Evolutionary conservation across 306 rosid species (phyloP).

Genomic region (Arachis hypogaea): DNA sequence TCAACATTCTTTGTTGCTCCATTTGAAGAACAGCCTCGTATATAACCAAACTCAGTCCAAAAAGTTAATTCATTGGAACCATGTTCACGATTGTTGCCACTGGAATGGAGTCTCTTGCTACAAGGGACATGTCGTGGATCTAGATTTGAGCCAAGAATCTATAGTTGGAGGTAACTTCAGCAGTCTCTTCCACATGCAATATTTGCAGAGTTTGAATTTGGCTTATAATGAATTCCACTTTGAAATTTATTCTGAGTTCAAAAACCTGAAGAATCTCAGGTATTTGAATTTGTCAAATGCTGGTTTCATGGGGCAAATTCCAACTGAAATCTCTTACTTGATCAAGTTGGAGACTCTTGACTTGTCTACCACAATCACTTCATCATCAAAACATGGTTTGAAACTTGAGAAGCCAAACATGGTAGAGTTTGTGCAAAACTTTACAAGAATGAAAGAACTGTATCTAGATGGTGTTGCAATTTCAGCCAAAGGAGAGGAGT

Average conservation of each 20-base stretch:
- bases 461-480: conserved; percentile 44
- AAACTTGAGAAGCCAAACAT: conserved; percentile 28
- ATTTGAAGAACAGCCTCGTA: conserved; percentile 23
- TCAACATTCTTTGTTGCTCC: conserved; percentile 1
- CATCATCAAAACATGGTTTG: neutral
- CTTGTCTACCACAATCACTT: neutral
- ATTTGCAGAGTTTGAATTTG: conserved; percentile 33
- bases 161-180: conserved; percentile 35
- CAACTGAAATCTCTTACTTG: conserved; percentile 32
- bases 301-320: conserved; percentile 31
- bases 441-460: conserved; percentile 30
- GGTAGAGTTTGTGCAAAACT: conserved; percentile 2
- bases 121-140: conserved; percentile 22
- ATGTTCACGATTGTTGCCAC: conserved; percentile 39
- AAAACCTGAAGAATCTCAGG: conserved; percentile 5
- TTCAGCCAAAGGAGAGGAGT: conserved; percentile 32
- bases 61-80: conserved; percentile 40
- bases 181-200: conserved; percentile 29
- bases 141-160: conserved; percentile 37
- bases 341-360: conserved; percentile 35
- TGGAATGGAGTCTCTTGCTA: conserved; percentile 59
- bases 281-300: conserved; percentile 24
- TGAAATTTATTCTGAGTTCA: conserved; percentile 16
- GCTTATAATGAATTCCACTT: neutral
- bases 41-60: neutral